Conservation (phyloP, 2,329 filamentous ascomycete genomes). For the Dothistroma pini region DNA sequence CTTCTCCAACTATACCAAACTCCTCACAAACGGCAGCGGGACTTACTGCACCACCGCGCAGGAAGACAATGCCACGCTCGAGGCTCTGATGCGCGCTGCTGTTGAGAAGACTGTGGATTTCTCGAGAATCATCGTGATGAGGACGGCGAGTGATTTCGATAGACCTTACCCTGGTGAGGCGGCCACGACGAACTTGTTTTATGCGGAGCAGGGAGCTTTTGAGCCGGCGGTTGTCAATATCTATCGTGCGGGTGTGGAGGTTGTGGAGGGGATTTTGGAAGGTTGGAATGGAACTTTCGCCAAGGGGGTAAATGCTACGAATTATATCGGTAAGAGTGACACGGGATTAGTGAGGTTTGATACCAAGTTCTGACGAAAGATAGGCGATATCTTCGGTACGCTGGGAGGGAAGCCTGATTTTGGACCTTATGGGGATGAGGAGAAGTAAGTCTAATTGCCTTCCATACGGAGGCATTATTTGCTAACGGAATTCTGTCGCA, state of each 20-base stretch:
- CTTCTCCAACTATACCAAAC: conserved; percentile 61
- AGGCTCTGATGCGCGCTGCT: conserved; percentile 60
- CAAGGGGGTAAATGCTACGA: conserved; percentile 54
- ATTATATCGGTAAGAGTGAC: conserved; percentile 51
- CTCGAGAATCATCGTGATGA: conserved; percentile 62
- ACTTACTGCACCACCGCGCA: conserved; percentile 68
- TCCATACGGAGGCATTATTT: no score
- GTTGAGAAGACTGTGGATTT: conserved; percentile 61
- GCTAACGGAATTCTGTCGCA: no score
- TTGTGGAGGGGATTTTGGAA: conserved; percentile 60
- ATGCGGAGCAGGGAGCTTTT: conserved; percentile 61
- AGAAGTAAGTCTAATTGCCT: conserved; percentile 21
- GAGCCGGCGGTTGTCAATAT: conserved; percentile 62
- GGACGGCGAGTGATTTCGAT: conserved; percentile 69
- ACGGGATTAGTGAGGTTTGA: not conserved
- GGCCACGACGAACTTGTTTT: conserved; percentile 58
- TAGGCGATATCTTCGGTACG: conserved; percentile 57
- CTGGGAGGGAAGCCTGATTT: conserved; percentile 48
- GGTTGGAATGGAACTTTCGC: conserved; percentile 60
- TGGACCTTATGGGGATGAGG: conserved; percentile 23
- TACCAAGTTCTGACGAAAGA: not conserved
- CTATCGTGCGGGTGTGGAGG: conserved; percentile 61
- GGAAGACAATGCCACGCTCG: conserved; percentile 68
- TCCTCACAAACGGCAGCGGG: conserved; percentile 66
- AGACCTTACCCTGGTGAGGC: conserved; percentile 58